phyloP scores from a whole-genome alignment of 2,329 filamentous ascomycete genomes.

The Talaromyces sp. region DNA sequence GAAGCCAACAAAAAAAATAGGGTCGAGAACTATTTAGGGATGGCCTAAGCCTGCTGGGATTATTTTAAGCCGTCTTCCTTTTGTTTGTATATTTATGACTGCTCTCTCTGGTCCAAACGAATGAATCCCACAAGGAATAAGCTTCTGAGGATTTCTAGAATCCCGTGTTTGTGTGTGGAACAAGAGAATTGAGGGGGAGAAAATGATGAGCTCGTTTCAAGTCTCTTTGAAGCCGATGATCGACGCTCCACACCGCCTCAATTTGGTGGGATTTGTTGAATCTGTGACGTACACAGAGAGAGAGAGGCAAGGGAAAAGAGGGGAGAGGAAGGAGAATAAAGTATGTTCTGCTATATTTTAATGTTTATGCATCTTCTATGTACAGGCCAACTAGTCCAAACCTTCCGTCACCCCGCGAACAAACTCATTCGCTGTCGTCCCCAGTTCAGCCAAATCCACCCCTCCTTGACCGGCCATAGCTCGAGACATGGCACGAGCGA shows the following conservation, averaged over 20 bases:
- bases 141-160: constrained; percentile 14
- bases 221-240: constrained; percentile 14
- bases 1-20: constrained; percentile 7
- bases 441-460: constrained; percentile 46
- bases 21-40: not conserved
- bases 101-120: not conserved
- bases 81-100: not conserved
- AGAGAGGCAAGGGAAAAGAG: not conserved
- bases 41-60: not conserved
- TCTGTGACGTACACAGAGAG: not conserved
- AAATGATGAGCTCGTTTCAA: constrained; percentile 25
- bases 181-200: constrained; percentile 12
- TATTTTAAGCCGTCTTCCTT: not conserved
- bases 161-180: constrained; percentile 7
- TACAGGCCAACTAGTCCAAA: constrained; percentile 32
- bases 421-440: constrained; percentile 47
- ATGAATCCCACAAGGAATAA: not conserved
- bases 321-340: not conserved
- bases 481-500: constrained; percentile 66
- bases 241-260: constrained; percentile 27
- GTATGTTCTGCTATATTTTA: not conserved
- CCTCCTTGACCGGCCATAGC: constrained; percentile 70
- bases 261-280: constrained; percentile 6
- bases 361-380: not conserved
- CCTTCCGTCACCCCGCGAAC: constrained; percentile 47